Conservation (phyloP, 1,284 basidiomycete species). For the Rhodotorula sp. region DNA sequence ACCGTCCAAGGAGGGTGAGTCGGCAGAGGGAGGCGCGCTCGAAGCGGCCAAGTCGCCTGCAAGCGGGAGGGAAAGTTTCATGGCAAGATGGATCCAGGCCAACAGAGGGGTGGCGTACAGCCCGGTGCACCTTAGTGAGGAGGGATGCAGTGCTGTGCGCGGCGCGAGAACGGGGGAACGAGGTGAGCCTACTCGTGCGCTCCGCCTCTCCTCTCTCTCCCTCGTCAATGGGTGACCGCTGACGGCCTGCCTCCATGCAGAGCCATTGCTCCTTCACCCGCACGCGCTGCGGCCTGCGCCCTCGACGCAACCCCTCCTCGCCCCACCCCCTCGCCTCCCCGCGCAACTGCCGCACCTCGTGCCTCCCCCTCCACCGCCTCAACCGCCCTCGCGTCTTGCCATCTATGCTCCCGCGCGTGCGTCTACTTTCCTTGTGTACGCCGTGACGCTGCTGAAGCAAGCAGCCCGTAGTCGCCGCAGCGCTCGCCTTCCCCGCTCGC, state of each 20-base stretch:
- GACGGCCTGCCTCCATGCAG: neutral
- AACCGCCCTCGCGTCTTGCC: neutral
- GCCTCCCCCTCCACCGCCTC: neutral
- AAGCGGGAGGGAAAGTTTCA: slow-evolving; percentile 3
- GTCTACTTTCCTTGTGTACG: neutral
- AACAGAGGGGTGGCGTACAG: neutral
- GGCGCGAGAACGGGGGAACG: too few species aligned
- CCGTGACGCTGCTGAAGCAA: neutral
- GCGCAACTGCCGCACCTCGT: neutral
- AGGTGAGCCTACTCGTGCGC: neutral
- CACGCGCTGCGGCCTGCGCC: too few species aligned
- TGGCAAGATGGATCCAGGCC: slow-evolving; percentile 2
- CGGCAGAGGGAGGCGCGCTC: too few species aligned
- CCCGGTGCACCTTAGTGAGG: slow-evolving; percentile 1
- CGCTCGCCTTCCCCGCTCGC: neutral
- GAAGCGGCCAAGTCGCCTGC: neutral
- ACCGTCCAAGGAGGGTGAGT: neutral
- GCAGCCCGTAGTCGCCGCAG: neutral
- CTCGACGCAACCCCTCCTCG: neutral
- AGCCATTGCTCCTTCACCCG: too few species aligned
- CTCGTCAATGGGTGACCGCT: neutral
- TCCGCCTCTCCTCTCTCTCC: neutral
- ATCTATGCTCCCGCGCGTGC: neutral
- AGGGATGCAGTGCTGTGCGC: too few species aligned
- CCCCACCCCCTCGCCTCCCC: too few species aligned